Conservation (phyloP, 2,329 filamentous ascomycete genomes). For the Penicillium sp. region DNA sequence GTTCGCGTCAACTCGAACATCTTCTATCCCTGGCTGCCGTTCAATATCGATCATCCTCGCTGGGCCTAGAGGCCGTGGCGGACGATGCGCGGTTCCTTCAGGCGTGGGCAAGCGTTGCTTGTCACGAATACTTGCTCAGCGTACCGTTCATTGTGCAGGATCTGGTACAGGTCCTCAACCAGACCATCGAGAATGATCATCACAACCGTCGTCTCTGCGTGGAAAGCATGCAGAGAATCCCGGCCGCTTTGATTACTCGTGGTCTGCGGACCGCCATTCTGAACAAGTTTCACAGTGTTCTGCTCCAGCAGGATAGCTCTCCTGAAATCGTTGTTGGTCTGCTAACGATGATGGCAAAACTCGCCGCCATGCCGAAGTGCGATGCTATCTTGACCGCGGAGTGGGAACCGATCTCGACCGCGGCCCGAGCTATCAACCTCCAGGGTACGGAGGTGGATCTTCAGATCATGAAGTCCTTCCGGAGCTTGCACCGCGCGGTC, state of each 20-base stretch:
- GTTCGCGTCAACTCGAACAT: conserved; percentile 31
- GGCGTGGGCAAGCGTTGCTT: conserved; percentile 37
- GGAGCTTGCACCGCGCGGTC: conserved; percentile 34
- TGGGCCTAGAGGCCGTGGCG: conserved; percentile 25
- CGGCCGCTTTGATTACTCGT: conserved; percentile 36
- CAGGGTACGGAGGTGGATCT: conserved; percentile 31
- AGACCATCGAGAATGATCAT: conserved; percentile 30
- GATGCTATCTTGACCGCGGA: conserved; percentile 34
- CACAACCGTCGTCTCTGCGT: conserved; percentile 29
- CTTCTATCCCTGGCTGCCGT: conserved; percentile 31
- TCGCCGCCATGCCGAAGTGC: conserved; percentile 40
- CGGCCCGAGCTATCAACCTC: conserved; percentile 33
- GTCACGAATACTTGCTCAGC: conserved; percentile 39
- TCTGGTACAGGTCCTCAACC: conserved; percentile 32
- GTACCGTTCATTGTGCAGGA: conserved; percentile 33
- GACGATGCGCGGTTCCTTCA: conserved; percentile 33
- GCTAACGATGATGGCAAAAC: conserved; percentile 38
- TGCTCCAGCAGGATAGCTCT: conserved; percentile 27
- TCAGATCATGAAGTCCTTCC: conserved; percentile 36
- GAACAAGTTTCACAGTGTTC: conserved; percentile 33
- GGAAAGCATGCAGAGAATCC: conserved; percentile 36
- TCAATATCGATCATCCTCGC: conserved; percentile 24
- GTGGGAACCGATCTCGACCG: conserved; percentile 35
- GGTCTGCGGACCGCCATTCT: conserved; percentile 33
- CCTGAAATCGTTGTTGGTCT: conserved; percentile 30